Conservation (phyloP, 306 rosid species). For the Rubus idaeus region DNA sequence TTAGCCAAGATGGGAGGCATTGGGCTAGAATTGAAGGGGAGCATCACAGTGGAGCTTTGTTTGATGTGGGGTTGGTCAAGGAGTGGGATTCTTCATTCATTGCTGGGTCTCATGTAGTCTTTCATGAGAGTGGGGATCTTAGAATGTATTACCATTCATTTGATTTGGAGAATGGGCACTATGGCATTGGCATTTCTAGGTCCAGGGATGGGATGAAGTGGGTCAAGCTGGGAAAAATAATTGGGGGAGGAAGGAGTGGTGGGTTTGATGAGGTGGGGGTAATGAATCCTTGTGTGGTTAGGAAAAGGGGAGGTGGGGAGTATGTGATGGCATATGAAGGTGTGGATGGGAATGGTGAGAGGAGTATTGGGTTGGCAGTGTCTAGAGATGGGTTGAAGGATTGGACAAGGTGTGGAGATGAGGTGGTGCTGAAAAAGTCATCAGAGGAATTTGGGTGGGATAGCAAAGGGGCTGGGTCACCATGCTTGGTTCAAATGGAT, state of each 20-base stretch:
- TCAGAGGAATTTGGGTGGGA: constrained; percentile 64
- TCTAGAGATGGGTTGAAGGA: constrained; percentile 66
- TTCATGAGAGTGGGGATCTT: constrained; percentile 62
- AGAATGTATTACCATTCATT: constrained; percentile 87
- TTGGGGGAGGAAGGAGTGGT: constrained; percentile 50
- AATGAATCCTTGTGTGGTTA: constrained; percentile 49
- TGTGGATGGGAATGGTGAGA: constrained; percentile 53
- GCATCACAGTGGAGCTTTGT: constrained; percentile 77
- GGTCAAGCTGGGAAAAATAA: constrained; percentile 69
- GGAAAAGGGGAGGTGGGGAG: constrained; percentile 47
- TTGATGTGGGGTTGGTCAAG: constrained; percentile 61
- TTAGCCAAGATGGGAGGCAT: constrained; percentile 81
- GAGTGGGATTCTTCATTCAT: constrained; percentile 75
- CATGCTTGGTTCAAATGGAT: constrained; percentile 69
- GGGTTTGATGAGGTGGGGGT: constrained; percentile 65
- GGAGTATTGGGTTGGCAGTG: constrained; percentile 67
- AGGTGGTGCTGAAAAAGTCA: constrained; percentile 33
- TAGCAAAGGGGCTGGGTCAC: constrained; percentile 57
- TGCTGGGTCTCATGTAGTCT: constrained; percentile 64
- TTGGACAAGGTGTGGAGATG: constrained; percentile 57
- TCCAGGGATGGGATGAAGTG: constrained; percentile 83
- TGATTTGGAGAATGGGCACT: constrained; percentile 48
- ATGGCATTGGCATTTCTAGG: constrained; percentile 70
- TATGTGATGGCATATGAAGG: constrained; percentile 88
- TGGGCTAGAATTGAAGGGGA: constrained; percentile 93